Base-by-base conservation (phyloP, 129 eudicot species). In the Scalesia atractyloides region DNA sequence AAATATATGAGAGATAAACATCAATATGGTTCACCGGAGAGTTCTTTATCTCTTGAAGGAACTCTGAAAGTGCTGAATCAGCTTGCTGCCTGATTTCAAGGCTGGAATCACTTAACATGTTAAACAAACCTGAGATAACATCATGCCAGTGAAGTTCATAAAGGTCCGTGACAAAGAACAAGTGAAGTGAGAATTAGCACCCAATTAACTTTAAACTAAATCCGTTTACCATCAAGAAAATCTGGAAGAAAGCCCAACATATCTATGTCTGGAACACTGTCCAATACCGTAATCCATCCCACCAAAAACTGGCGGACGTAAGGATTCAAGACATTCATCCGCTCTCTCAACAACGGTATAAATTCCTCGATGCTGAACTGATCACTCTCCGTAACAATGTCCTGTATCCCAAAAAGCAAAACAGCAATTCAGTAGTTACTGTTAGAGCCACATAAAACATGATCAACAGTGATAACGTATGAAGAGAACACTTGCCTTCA, bases 301-400 rank as follows among this genome's bases (percentile, higher is more conserved):
- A 94, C 97, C 85, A 94, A 77, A 76, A 94, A 94, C 64, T 90
- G 97, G 82, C 98, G 98, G 39, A 94, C 98, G 57, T 85, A 94
- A n/a, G 98, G 98, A 77, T 88, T 94, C 51, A 94, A 84, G 75
- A 94, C 93, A 79, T 94, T 94, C 98, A 94, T 94, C 5, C 97
- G 86, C 84, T 94, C 98, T 86, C 97, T 84, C 87, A 94, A 78
- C 81, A 94, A 65, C 13, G 98, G 98, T 78, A 94, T 94, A 81
- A 94, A 94, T 84, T 94, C 98, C 84, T 94, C 98, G 70, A 94
- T 94, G 89, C 98, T 94, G 86, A 93, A 93, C 69, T 93, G 97
- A 78, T 93, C 96, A 77, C 97, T 87, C 78, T 87, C 97, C 36
- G 97, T 89, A 41, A 93, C 98, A 74, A 93, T 89, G 81, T 93